These are phyloP conservation scores for Rhynchospora tenuis DNA, from an alignment of 176 grass and related monocot species.

Conservation along the genomic window DNA sequence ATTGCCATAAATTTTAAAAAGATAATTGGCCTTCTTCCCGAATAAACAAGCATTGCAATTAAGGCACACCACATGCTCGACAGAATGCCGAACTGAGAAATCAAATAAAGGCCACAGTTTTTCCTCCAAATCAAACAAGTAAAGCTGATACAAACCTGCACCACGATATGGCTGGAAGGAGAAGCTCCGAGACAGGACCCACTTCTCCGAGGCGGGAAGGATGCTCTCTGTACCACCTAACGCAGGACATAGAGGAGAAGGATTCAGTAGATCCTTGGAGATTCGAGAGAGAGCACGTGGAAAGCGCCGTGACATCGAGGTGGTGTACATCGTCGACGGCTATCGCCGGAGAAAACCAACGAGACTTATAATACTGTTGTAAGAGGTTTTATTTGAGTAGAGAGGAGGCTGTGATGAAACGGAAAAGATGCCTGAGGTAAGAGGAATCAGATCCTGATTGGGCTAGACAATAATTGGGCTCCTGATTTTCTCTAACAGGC, in stretches of 20 bases:
- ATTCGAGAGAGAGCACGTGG: slow-evolving; percentile 16
- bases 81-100: slow-evolving; percentile 28
- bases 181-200: slow-evolving; percentile 22
- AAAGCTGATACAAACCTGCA: slow-evolving; percentile 17
- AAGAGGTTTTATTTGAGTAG: not conserved
- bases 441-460: too few relatives aligned
- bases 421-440: not conserved
- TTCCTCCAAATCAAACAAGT: not conserved
- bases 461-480: not conserved
- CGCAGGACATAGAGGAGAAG: not conserved
- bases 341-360: slow-evolving; percentile 25
- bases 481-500: not conserved
- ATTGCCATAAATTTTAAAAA: not conserved
- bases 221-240: not conserved
- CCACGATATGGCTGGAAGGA: slow-evolving; percentile 21
- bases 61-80: slow-evolving; percentile 35
- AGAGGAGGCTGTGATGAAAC: not conserved
- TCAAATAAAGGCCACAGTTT: not conserved
- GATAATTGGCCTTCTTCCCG: not conserved
- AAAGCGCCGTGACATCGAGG: slow-evolving; percentile 21
- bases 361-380: not conserved
- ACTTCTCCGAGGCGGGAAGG: not conserved
- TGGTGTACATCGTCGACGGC: slow-evolving; percentile 35
- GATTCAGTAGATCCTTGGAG: not conserved
- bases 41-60: not conserved